Base-by-base conservation (phyloP, 495 filamentous ascomycete species). In the Neurospora tetraspora region DNA sequence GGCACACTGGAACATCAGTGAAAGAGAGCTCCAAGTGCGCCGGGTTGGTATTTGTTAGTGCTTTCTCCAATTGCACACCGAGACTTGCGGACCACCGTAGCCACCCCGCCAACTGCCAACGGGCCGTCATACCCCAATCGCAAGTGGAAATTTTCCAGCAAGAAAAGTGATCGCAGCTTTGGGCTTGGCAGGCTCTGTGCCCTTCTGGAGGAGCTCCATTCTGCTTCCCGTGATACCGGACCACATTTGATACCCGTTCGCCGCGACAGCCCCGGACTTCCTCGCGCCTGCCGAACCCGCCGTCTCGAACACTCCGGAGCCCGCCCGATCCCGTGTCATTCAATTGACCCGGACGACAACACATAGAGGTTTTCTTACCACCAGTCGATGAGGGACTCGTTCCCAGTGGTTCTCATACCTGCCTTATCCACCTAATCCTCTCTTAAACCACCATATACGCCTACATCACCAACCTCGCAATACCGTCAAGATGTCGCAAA, bases 311-410 rank as follows among this genome's bases (percentile, higher is more conserved):
- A 27, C 53, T 61, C 53, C 53, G 53, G 53, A 61, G 53, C 53
- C 53, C 53, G 53, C 53, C 53, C 53, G 53, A 61, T 61, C 53
- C 53, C 53, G 53, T 61, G 53, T 61, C 53, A 61, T 61, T 61
- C 53, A 61, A 31, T 61, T 61, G 53, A 34, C 53, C 53, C 53
- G 53, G 53, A 61, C 53, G 53, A 61, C 12, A 31, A 61, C 53
- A 61, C 23, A 61, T 61, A 61, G 34, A 45, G 18, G 7, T 31
- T 74, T 36, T 36, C 34, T 74, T 43, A 37, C 40, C 45, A 71
- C 27, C 61, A 72, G 68, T 76, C 71, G 71, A 76, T 77, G 76
- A 76, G 76, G 76, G 76, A 77, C 76, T 77, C 69, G 76, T 74
- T 75, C 77, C 73, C 73, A 75, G 38, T 65, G 71, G 75, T 61